A percentile compares a stretch with the other conserved stretches of the same genome.
Evolutionary conservation across 2,329 filamentous ascomycete species (phyloP).

Genomic region (Zopfia rhizophila): DNA sequence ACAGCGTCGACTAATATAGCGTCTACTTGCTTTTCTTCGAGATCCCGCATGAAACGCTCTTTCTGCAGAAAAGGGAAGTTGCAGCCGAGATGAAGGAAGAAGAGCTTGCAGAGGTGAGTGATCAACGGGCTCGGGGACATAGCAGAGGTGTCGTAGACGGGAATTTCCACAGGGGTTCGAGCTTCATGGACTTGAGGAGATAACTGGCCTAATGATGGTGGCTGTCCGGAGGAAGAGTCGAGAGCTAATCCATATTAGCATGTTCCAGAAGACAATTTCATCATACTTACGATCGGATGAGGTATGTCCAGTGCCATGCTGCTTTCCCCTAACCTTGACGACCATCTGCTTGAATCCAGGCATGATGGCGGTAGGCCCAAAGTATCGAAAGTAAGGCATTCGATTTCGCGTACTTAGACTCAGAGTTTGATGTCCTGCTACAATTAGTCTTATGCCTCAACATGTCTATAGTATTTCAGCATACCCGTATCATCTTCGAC

Average conservation of each 20-base stretch:
- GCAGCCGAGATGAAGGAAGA: slow-evolving; percentile 84
- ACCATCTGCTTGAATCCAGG: slow-evolving; percentile 96
- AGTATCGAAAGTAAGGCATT: slow-evolving; percentile 90
- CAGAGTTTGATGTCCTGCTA: slow-evolving; percentile 20
- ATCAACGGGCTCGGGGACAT: slow-evolving; percentile 79
- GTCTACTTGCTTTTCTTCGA: slow-evolving; percentile 83
- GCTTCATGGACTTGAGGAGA: slow-evolving; percentile 50
- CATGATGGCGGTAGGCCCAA: slow-evolving; percentile 89
- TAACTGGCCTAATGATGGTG: slow-evolving; percentile 31
- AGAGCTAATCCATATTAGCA: slow-evolving; percentile 27
- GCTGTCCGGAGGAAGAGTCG: slow-evolving; percentile 49
- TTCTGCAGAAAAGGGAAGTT: slow-evolving; percentile 85
- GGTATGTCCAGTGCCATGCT: slow-evolving; percentile 68
- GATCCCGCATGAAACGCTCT: slow-evolving; percentile 76
- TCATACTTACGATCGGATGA: slow-evolving; percentile 59
- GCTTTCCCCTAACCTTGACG: slow-evolving; percentile 74
- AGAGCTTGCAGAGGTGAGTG: slow-evolving; percentile 78
- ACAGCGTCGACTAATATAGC: slow-evolving; percentile 88
- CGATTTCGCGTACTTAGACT: slow-evolving; percentile 67
- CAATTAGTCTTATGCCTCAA: too few relatives aligned
- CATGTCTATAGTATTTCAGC: too few relatives aligned
- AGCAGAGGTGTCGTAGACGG: slow-evolving; percentile 80
- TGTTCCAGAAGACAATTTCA: slow-evolving; percentile 10
- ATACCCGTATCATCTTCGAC: slow-evolving; percentile 29
- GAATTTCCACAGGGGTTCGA: slow-evolving; percentile 59